Evolutionary conservation across 352 stramenopile genomes (phyloP), one percentile per base, ranked within the genome.

Genomic region (Phytophthora constricta): DNA sequence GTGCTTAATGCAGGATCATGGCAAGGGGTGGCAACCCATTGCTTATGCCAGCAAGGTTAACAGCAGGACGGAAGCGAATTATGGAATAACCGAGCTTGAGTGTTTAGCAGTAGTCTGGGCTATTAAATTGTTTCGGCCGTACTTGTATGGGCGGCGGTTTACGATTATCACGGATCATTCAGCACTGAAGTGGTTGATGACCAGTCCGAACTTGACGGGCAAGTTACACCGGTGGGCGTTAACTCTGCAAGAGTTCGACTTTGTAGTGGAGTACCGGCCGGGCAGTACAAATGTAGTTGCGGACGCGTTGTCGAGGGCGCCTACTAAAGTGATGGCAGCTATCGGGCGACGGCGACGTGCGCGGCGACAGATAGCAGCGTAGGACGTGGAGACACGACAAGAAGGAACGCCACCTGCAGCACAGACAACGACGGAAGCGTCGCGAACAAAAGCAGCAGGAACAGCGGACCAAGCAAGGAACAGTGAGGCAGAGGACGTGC

Each of bases 181-280:
- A 2, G 63, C 68, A 4, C 16, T 76, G 4, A 56, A 52, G 33
- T 69, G 63, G 68, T 37, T 76, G 26, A 69, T 70, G 62, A 39
- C 55, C 4, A 20, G 17, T 5, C 49, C 39, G 20, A 20, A 72
- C 0, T 25, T 66, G 16, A 42, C 14, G 8, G 39, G 39, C 2
- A 19, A 25, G 19, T 28, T 72, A 16, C 58, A 72, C 4, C 41
- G 59, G 0, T 76, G 62, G 62, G 48, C 58, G n/a, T 11, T 72
- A 2, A 47, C 41, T 9, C 68, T 76, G 8, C 68, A 72, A 22
- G 56, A 72, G n/a, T 72, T 65, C 53, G 19, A 72, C 43, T 59
- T 76, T n/a, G 20, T 48, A n/a, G 3, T 72, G 4, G 43, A 34
- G 23, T 68, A 55, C n/a, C 26, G 33, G 1, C 43, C 62, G 1